Evolutionary conservation across 768 basidiomycete species (phyloP), one percentile per base, ranked within the genome.

Genomic region (Russula emetica): DNA sequence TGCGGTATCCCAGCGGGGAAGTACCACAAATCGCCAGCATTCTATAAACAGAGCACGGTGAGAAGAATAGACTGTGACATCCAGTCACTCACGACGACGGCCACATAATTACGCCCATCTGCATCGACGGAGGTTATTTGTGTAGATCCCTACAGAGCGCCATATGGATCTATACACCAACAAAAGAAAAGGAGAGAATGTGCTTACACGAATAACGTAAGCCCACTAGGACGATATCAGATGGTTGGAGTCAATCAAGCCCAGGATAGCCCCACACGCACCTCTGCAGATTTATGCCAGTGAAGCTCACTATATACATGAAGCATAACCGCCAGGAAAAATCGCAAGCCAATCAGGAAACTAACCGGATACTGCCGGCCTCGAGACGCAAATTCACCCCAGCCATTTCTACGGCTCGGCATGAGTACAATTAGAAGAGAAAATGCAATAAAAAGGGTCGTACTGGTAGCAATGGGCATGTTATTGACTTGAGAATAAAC

Each of bases 381-480:
- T 73, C 67, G 13, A 76, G 69, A 18, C 75, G 72, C 73, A 76
- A 70, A 59, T 75, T 68, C 26, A 74, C 74, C 6, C 73, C 73
- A 16, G 75, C 71, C n/a, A 74, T 62, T 16, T 53, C 73, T 63
- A 18, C 28, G 10, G 58, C 2, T 20, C 18, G 6, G 34, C 16
- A 22, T 52, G 45, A 30, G 47, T 24, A 49, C 14, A 40, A 18
- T n/a, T 28, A 45, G 20, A n/a, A n/a, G 6, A 22, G 26, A 22
- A 36, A 42, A 32, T 13, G 20, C 5, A 51, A 34, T 32, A 20
- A 20, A 32, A 57, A n/a, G 11, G 28, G 8, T 9, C 71, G 38
- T 66, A 79, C 82, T 75, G 36, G 73, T 77, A 3, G 83, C 83
- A 26, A 83, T 75, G 3, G 83, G 83, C 80, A 85, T 76, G 1